Evolutionary conservation across 345 rosid species (phyloP).

Genomic region (Arabidopsis suecica): DNA sequence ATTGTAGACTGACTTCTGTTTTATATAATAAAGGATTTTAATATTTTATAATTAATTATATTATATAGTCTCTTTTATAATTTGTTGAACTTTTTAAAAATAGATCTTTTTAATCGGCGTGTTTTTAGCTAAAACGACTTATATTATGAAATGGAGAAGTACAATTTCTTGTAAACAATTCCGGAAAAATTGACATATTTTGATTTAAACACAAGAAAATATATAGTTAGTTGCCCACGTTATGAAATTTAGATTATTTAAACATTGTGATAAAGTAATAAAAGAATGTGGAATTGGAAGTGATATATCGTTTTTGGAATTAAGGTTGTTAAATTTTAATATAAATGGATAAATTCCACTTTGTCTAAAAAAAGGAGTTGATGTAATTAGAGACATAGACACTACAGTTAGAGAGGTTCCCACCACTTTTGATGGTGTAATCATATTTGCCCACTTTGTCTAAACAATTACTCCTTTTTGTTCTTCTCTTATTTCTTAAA

Average conservation of each 20-base stretch:
- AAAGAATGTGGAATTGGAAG: neutral
- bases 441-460: conserved; percentile 39
- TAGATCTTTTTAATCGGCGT: too few species aligned
- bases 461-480: neutral
- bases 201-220: neutral
- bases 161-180: neutral
- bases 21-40: too few species aligned
- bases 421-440: conserved; percentile 34
- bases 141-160: too few species aligned
- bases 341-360: conserved; percentile 24
- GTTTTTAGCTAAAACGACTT: too few species aligned
- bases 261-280: neutral
- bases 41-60: too few species aligned
- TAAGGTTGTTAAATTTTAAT: neutral
- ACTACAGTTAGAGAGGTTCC: conserved; percentile 34
- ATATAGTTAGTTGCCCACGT: conserved; percentile 9
- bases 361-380: conserved; percentile 7
- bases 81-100: too few species aligned
- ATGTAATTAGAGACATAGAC: conserved; percentile 29
- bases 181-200: neutral
- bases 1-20: too few species aligned
- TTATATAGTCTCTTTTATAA: too few species aligned
- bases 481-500: neutral
- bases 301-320: neutral
- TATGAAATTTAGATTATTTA: neutral